A percentile compares a stretch with the other conserved stretches of the same genome.
These are phyloP conservation scores for Epichloe elymi DNA, from an alignment of 2,329 filamentous ascomycete genomes.

Conservation along the genomic window DNA sequence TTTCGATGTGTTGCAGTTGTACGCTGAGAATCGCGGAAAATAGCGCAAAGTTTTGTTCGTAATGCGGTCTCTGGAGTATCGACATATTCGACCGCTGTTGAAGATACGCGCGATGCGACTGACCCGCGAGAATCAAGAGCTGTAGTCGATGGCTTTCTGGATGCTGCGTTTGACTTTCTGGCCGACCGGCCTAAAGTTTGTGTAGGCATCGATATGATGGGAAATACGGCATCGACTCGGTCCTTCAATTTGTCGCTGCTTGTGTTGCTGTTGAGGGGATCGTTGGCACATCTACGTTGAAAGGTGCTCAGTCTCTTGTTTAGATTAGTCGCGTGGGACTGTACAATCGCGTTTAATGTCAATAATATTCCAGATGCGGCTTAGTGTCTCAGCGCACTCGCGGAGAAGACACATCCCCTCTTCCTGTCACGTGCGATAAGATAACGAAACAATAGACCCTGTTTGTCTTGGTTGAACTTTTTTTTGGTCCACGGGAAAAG, in stretches of 20 bases:
- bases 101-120: constrained; percentile 33
- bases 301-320: constrained; percentile 11
- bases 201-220: constrained; percentile 31
- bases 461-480: background rate
- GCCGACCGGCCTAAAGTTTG: constrained; percentile 33
- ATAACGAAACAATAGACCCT: constrained; percentile 4
- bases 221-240: background rate
- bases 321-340: constrained; percentile 13
- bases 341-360: constrained; percentile 13
- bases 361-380: constrained; percentile 20
- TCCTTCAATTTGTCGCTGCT: background rate
- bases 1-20: constrained; percentile 86
- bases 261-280: background rate
- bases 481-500: background rate
- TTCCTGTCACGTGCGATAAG: constrained; percentile 24
- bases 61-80: constrained; percentile 60
- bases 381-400: constrained; percentile 11
- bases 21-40: constrained; percentile 74
- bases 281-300: background rate
- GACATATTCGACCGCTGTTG: constrained; percentile 58
- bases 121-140: constrained; percentile 29
- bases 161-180: constrained; percentile 29
- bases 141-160: constrained; percentile 26
- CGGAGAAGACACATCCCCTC: background rate
- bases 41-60: constrained; percentile 57